Conservation (phyloP, 306 rosid species). For the Quercus engelmannii region DNA sequence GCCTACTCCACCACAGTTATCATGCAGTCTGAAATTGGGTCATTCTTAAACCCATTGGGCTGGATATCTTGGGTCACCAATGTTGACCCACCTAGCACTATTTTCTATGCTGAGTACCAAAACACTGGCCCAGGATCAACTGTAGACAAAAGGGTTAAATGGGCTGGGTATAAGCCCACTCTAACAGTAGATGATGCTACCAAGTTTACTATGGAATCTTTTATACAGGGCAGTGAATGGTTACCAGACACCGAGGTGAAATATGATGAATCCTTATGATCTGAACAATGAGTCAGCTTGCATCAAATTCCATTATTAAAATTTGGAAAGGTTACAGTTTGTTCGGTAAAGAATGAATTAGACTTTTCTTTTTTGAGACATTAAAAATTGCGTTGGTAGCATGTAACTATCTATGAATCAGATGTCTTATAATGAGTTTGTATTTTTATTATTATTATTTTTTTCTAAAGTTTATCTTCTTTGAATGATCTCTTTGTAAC, state of each 20-base stretch:
- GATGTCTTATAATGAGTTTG: not conserved
- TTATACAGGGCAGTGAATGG: conserved; percentile 77
- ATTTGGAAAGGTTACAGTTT: too few relatives aligned
- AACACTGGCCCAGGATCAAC: conserved; percentile 62
- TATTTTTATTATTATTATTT: too few relatives aligned
- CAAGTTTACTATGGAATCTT: conserved; percentile 50
- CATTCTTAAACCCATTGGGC: conserved; percentile 60
- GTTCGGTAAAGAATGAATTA: not conserved
- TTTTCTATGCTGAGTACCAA: conserved; percentile 69
- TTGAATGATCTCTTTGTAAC: too few relatives aligned
- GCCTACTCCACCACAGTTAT: conserved; percentile 68
- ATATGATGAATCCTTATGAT: conserved; percentile 48
- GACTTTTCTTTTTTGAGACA: not conserved
- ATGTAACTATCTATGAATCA: not conserved
- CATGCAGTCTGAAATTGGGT: conserved; percentile 56
- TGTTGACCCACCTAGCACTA: conserved; percentile 57
- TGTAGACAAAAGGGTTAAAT: conserved; percentile 52
- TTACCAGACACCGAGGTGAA: conserved; percentile 47
- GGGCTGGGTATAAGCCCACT: conserved; percentile 67
- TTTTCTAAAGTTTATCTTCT: too few relatives aligned
- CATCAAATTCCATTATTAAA: not conserved
- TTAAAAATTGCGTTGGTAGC: not conserved
- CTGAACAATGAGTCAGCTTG: not conserved
- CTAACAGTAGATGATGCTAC: conserved; percentile 39
- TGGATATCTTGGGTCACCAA: conserved; percentile 63